Base-by-base conservation (phyloP, 306 rosid species). In the Malus sylvestris region DNA sequence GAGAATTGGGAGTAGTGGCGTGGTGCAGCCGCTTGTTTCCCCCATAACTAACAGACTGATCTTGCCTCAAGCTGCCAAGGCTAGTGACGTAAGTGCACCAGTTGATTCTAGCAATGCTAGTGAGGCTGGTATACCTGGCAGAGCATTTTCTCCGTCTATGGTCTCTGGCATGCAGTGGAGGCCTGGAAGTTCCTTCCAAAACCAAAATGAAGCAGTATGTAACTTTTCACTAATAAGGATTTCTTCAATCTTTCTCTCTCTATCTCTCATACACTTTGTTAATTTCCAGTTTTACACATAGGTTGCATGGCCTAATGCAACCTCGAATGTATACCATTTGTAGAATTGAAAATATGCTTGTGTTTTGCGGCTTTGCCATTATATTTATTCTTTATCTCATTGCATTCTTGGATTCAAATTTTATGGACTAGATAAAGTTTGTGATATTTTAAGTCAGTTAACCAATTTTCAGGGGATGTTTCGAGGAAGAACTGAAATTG, bases 81-180 rank as follows among this genome's bases (percentile, higher is more conserved):
- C 78, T 78, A 90, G 68, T 80, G 97, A 95, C 78, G 97, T 88
- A 81, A 72, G 85, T 65, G 79, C 75, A 40, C 78, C 92, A n/a
- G 78, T 83, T 63, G 98, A 95, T 84, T 80, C 97, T 81, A 74
- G 78, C 72, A 83, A 79, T 80, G 87, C 80, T 19, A 82, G 78
- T 85, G 98, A 95, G 70, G 87, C 91, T 63, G 83, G 93, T 81
- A 80, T 87, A 64, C 81, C 91, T 70, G 92, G 97, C 67, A 79
- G 93, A 87, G 89, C 89, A 76, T 95, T 92, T 83, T 89, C 97
- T 76, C 92, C 93, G 69, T 75, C 96, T 82, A 60, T 85, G 82
- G 93, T 88, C 83, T 83, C 98, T 67, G 86, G 95, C 81, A 89
- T 92, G 93, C 98, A 90, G 75, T 95, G 98, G 98, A 90, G 97